Evolutionary conservation across 768 basidiomycete species (phyloP).

Genomic region (Psilocybe subaeruginosa): DNA sequence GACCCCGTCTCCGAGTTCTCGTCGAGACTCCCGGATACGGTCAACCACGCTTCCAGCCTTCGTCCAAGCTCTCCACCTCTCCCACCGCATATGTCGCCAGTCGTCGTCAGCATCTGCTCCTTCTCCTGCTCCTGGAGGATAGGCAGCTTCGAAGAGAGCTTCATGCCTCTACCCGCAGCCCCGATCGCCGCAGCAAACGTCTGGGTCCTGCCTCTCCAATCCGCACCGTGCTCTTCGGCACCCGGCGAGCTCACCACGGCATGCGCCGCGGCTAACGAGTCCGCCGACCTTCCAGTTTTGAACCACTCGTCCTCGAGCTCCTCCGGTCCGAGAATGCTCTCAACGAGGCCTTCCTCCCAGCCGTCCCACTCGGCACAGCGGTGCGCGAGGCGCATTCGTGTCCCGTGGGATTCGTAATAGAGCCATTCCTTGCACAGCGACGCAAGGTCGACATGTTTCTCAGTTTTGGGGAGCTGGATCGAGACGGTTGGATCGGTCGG

Average conservation of each 20-base stretch:
- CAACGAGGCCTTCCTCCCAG: slow-evolving; percentile 86
- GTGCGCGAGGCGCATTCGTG: slow-evolving; percentile 74
- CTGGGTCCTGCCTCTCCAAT: slow-evolving; percentile 3
- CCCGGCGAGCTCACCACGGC: slow-evolving; percentile 26
- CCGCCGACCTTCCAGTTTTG: slow-evolving; percentile 23
- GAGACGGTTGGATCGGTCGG: slow-evolving; percentile 31
- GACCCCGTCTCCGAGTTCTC: slow-evolving; percentile 4
- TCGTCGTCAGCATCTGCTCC: slow-evolving; percentile 71
- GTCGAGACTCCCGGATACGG: slow-evolving; percentile 39
- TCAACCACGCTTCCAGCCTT: slow-evolving; percentile 76
- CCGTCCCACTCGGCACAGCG: slow-evolving; percentile 89
- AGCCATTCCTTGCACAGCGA: slow-evolving; percentile 72
- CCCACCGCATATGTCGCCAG: slow-evolving; percentile 80
- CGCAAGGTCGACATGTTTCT: slow-evolving; percentile 18
- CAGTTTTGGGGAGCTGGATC: slow-evolving; percentile 18
- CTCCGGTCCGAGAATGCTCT: slow-evolving; percentile 73
- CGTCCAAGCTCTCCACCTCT: slow-evolving; percentile 78
- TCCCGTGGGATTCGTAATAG: slow-evolving; percentile 67
- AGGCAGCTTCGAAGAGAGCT: slow-evolving; percentile 49
- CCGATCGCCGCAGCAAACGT: slow-evolving; percentile 1
- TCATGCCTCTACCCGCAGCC: slow-evolving; percentile 20
- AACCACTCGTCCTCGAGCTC: slow-evolving; percentile 78
- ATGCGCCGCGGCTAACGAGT: slow-evolving; percentile 8
- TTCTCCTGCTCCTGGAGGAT: slow-evolving; percentile 64
- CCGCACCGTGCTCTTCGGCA: slow-evolving; percentile 12